Percentiles rank a stretch among this genome's conserved stretches.
Conservation (phyloP, 768 basidiomycete genomes). For the Psilocybe cyanescens region DNA sequence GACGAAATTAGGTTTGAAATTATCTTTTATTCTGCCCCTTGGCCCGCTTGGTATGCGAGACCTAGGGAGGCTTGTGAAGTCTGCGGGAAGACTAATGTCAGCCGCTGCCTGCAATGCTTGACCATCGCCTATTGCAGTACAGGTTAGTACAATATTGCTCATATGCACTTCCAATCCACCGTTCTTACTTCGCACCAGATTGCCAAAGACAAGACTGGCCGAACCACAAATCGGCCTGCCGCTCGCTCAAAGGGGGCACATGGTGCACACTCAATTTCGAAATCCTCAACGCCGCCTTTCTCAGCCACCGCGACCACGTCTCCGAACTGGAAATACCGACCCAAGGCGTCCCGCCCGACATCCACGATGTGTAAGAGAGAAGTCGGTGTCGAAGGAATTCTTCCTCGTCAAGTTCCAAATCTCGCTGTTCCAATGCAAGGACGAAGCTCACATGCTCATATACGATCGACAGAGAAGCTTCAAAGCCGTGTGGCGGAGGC, state of each 20-base stretch:
- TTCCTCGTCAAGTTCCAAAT: constrained; percentile 46
- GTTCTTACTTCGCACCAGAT: constrained; percentile 22
- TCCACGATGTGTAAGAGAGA: too few species aligned
- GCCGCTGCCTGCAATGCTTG: constrained; percentile 38
- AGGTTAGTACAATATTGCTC: constrained; percentile 24
- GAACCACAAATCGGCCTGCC: constrained; percentile 38
- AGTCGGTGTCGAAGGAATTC: too few species aligned
- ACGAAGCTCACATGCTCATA: constrained; percentile 29
- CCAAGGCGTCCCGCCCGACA: constrained; percentile 27
- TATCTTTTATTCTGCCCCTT: constrained; percentile 41
- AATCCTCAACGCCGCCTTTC: not conserved
- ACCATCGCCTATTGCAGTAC: constrained; percentile 38
- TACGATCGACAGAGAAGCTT: constrained; percentile 47
- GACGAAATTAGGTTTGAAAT: constrained; percentile 24
- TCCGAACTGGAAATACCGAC: constrained; percentile 8
- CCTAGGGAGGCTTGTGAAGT: constrained; percentile 40
- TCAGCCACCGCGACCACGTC: constrained; percentile 26
- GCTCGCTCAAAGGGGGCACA: constrained; percentile 38
- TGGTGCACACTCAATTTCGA: constrained; percentile 37
- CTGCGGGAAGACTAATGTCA: constrained; percentile 37
- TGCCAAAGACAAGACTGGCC: constrained; percentile 47
- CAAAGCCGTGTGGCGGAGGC: constrained; percentile 28
- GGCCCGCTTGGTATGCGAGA: constrained; percentile 37
- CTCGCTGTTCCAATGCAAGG: constrained; percentile 22
- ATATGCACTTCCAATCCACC: not conserved